A percentile compares a stretch with the other conserved stretches of the same genome.
phyloP scores from a whole-genome alignment of 2,329 filamentous ascomycete species.

The Ophiostoma ulmi region DNA sequence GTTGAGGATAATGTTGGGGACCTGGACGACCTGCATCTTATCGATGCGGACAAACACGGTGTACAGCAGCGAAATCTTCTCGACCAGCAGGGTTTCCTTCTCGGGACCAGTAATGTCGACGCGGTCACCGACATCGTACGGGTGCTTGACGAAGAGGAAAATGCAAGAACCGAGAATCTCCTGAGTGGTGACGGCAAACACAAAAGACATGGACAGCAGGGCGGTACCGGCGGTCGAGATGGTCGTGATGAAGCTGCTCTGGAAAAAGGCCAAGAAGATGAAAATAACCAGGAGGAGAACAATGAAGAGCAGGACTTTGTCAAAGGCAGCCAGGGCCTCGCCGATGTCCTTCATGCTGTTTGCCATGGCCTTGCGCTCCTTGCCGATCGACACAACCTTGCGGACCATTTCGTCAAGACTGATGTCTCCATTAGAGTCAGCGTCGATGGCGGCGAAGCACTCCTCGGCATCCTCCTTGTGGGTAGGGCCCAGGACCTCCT shows the following conservation, averaged over 20 bases:
- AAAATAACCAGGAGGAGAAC: conserved; percentile 77
- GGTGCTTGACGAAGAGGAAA: conserved; percentile 97
- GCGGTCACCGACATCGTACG: conserved; percentile 91
- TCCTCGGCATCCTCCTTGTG: conserved; percentile 77
- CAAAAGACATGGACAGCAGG: conserved; percentile 90
- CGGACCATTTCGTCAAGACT: conserved; percentile 92
- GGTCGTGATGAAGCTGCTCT: conserved; percentile 76
- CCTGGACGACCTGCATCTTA: conserved; percentile 72
- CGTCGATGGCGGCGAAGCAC: conserved; percentile 74
- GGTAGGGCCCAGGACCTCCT: conserved; percentile 76
- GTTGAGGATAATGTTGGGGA: conserved; percentile 90
- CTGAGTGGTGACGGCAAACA: conserved; percentile 86
- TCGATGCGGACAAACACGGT: conserved; percentile 83
- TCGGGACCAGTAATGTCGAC: conserved; percentile 65
- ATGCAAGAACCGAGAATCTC: conserved; percentile 98
- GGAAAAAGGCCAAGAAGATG: conserved; percentile 85
- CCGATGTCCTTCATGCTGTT: conserved; percentile 97
- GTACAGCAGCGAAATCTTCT: conserved; percentile 90
- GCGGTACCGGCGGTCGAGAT: conserved; percentile 87
- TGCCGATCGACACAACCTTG: conserved; percentile 76
- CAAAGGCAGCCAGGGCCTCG: conserved; percentile 85
- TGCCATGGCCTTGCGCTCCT: conserved; percentile 80
- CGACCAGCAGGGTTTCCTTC: conserved; percentile 68
- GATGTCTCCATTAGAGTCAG: conserved; percentile 88
- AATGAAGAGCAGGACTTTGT: conserved; percentile 76